Evolutionary conservation across 2,329 filamentous ascomycete genomes (phyloP).

Genomic region (Aspergillus sp.): DNA sequence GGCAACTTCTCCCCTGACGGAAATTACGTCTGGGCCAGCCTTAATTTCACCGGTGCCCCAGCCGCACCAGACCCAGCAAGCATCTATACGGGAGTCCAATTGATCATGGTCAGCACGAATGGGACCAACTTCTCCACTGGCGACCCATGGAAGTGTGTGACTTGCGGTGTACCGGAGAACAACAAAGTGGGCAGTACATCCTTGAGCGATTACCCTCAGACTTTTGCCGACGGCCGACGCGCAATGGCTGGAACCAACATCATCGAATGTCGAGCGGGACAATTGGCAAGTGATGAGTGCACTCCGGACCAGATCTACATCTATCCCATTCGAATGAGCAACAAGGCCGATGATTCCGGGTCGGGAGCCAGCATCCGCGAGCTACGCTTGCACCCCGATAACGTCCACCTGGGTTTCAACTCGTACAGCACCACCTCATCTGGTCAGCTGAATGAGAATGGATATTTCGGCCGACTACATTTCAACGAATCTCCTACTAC

Average conservation of each 20-base stretch:
- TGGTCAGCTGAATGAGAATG: constrained; percentile 28
- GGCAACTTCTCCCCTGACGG: constrained; percentile 47
- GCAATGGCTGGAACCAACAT: constrained; percentile 32
- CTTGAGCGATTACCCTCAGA: constrained; percentile 46
- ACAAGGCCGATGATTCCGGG: constrained; percentile 31
- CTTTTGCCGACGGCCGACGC: constrained; percentile 43
- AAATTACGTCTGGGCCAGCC: constrained; percentile 44
- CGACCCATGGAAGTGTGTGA: constrained; percentile 52
- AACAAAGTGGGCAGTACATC: constrained; percentile 30
- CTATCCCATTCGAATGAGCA: constrained; percentile 46
- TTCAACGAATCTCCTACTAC: constrained; percentile 42
- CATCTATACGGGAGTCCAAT: constrained; percentile 46
- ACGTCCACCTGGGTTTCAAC: constrained; percentile 48
- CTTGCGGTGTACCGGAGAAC: constrained; percentile 43
- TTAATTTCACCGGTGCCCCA: constrained; percentile 49
- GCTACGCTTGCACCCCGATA: constrained; percentile 50
- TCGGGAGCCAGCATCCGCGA: constrained; percentile 42
- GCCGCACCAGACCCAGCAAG: constrained; percentile 41
- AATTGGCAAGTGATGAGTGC: constrained; percentile 40
- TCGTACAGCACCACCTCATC: constrained; percentile 30
- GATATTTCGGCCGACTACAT: constrained; percentile 42
- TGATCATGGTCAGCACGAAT: constrained; percentile 49
- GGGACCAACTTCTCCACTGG: constrained; percentile 46
- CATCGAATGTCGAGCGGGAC: constrained; percentile 41
- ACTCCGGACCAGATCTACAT: constrained; percentile 41